These are phyloP conservation scores for Rhodosporidiobolus odoratus DNA, from an alignment of 768 basidiomycete species.

Conservation along the genomic window DNA sequence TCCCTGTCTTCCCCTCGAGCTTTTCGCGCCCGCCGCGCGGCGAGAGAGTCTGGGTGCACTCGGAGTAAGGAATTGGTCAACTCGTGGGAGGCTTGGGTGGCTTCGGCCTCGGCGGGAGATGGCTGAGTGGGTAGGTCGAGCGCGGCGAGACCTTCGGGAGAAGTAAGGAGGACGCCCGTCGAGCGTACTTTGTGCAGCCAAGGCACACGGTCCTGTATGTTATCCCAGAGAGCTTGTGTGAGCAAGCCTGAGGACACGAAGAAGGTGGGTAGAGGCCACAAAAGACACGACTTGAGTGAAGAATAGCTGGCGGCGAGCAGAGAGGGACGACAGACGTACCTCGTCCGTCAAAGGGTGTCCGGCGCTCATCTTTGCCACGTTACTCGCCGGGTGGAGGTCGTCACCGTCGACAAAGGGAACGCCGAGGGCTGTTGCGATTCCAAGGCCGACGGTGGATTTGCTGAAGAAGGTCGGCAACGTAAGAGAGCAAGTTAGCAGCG, in stretches of 20 bases:
- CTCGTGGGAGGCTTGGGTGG: slow-evolving; percentile 10
- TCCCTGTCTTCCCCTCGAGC: slow-evolving; percentile 27
- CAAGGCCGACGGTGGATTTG: slow-evolving; percentile 54
- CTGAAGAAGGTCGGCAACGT: slow-evolving; percentile 34
- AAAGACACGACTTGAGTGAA: not conserved
- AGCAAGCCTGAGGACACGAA: not conserved
- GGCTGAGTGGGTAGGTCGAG: slow-evolving; percentile 12
- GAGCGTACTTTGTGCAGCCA: slow-evolving; percentile 73
- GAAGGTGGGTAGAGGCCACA: not conserved
- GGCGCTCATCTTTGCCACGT: slow-evolving; percentile 79
- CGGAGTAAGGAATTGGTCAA: slow-evolving; percentile 7
- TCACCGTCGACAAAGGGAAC: slow-evolving; percentile 84
- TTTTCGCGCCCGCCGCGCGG: slow-evolving; percentile 3
- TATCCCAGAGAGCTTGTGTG: no score
- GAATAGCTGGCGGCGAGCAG: not conserved
- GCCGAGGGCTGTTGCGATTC: slow-evolving; percentile 58
- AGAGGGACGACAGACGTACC: slow-evolving; percentile 7
- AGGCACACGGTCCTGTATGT: slow-evolving; percentile 62
- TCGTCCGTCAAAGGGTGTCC: slow-evolving; percentile 71
- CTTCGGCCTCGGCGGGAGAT: not conserved
- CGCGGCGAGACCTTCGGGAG: not conserved
- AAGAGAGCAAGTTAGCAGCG: not conserved
- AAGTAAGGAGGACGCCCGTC: slow-evolving; percentile 51
- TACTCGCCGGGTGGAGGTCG: slow-evolving; percentile 70
- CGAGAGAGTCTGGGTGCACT: slow-evolving; percentile 19